Conservation (phyloP, 2,329 filamentous ascomycete genomes). For the Coniochaeta ligniaria region DNA sequence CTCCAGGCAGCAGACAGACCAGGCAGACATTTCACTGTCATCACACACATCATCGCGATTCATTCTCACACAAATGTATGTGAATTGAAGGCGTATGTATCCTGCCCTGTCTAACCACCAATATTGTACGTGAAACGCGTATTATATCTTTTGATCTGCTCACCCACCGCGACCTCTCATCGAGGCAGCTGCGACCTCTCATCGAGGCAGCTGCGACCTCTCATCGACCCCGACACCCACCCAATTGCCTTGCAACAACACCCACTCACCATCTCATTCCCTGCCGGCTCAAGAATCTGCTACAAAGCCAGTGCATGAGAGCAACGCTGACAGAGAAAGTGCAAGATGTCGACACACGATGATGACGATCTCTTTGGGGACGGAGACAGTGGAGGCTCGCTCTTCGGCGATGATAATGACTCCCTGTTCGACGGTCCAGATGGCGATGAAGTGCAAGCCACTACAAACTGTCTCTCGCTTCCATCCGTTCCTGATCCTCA, state of each 20-base stretch:
- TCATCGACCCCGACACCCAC: too few relatives aligned
- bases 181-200: too few relatives aligned
- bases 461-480: not conserved
- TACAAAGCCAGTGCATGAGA: not conserved
- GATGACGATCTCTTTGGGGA: conserved; percentile 1
- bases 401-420: not conserved
- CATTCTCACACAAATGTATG: too few relatives aligned
- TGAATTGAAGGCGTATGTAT: too few relatives aligned
- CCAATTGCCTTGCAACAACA: not conserved
- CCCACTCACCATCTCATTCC: not conserved
- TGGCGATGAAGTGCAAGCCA: not conserved
- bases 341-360: not conserved
- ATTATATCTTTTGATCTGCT: too few relatives aligned
- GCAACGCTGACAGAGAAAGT: not conserved
- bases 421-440: not conserved
- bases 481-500: conserved; percentile 2
- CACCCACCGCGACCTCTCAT: too few relatives aligned
- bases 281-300: not conserved
- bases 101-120: too few relatives aligned
- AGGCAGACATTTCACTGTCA: too few relatives aligned
- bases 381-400: not conserved
- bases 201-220: too few relatives aligned
- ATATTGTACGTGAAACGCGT: too few relatives aligned
- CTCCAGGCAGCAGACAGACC: too few relatives aligned
- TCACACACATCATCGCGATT: too few relatives aligned